A percentile compares a stretch with the other conserved stretches of the same genome.
Evolutionary conservation across 371 early-diverging fungal species (phyloP).

Genomic region (Smittium mucronatum): DNA sequence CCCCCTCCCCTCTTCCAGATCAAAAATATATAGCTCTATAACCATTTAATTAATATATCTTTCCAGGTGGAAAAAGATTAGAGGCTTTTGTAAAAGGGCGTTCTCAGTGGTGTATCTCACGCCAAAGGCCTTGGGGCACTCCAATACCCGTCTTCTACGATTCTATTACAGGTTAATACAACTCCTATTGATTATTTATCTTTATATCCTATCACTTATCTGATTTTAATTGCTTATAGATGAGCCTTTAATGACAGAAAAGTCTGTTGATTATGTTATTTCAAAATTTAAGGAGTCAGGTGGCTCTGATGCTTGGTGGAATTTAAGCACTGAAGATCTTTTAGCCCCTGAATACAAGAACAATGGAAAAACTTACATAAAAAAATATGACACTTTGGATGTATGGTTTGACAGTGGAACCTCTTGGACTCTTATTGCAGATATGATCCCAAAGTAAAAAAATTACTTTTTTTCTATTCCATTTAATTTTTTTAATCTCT

Average conservation of each 20-base stretch:
- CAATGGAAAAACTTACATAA: constrained; percentile 36
- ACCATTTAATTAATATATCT: constrained; percentile 14
- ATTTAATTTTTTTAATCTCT: constrained; percentile 14
- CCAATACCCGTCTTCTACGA: constrained; percentile 74
- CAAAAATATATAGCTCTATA: too few relatives aligned
- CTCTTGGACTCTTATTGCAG: constrained; percentile 62
- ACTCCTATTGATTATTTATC: not conserved
- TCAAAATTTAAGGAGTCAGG: constrained; percentile 37
- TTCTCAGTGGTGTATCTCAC: constrained; percentile 86
- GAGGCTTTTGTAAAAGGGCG: constrained; percentile 50
- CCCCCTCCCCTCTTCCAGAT: too few relatives aligned
- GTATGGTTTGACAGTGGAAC: constrained; percentile 93
- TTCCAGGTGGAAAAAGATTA: constrained; percentile 37
- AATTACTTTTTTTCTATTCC: too few relatives aligned
- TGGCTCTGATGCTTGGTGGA: constrained; percentile 75
- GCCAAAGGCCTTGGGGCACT: constrained; percentile 73
- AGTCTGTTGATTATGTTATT: constrained; percentile 54
- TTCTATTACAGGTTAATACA: constrained; percentile 31
- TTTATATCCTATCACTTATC: not conserved
- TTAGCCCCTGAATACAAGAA: constrained; percentile 51
- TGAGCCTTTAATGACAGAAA: constrained; percentile 49
- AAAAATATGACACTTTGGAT: constrained; percentile 81
- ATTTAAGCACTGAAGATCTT: constrained; percentile 48
- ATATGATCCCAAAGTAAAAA: constrained; percentile 21
- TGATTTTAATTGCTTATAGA: not conserved